Evolutionary conservation across 164 flowering plant species (phyloP), one percentile per base, ranked within the genome.

Genomic region (Nymphaea colorata): DNA sequence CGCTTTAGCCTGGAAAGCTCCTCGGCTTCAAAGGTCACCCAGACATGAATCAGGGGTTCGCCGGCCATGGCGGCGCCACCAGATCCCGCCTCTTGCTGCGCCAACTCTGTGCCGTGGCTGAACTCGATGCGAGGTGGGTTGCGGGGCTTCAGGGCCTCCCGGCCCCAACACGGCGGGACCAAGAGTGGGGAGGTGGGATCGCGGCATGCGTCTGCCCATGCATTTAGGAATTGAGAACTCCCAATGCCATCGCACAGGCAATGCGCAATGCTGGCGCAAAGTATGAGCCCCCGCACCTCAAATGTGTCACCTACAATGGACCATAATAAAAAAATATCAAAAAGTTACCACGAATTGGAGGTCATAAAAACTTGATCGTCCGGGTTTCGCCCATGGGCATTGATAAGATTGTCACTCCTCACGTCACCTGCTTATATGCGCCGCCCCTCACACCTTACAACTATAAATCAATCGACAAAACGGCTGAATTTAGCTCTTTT

Each of bases 171-270:
- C 12, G 55, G 55, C 12, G 3, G 3, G 55, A 47, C 55, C 4
- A 12, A 4, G 2, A 47, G 12, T 6, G 55, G 3, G 55, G 55
- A 47, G 8, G 57, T 51, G 57, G 57, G 57, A 15, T 8, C 0
- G 8, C 70, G 5, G 0, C 84, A 81, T 6, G 83, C 76, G 44
- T 83, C 84, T 5, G 87, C 84, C 61, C 87, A 79, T 43, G 66
- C 69, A 81, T 84, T 85, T 51, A 87, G 85, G 67, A 89, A 85
- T 75, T 79, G 81, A 10, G 77, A 80, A 61, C 86, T 81, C 2
- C 91, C 95, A 59, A 87, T 76, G 14, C 95, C 95, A 61, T 89
- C 95, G 47, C 81, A 79, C 42, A 86, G 18, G 61, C 87, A 81
- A 64, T 86, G 94, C 44, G 69, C 82, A 44, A 85, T 41, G 4